A percentile compares a stretch with the other conserved stretches of the same genome.
phyloP scores from a whole-genome alignment of 2,329 filamentous ascomycete species.

The Talaromyces piceae region DNA sequence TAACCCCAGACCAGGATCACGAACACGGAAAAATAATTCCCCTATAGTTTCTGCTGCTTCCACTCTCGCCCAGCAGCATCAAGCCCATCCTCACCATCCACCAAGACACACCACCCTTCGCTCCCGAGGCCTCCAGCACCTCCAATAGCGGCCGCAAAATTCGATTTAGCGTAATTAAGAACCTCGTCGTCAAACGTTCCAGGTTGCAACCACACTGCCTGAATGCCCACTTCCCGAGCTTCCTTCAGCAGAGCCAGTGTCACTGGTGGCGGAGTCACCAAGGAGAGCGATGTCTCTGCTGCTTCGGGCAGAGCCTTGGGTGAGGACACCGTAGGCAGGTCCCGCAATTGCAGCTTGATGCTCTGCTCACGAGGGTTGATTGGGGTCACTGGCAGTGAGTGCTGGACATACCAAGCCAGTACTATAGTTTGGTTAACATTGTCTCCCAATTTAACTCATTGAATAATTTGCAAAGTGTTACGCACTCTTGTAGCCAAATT shows the following conservation, averaged over 20 bases:
- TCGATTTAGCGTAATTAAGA: conserved; percentile 57
- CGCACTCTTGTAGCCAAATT: conserved; percentile 80
- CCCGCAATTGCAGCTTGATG: conserved; percentile 54
- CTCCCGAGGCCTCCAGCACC: conserved; percentile 56
- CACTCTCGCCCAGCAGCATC: conserved; percentile 51
- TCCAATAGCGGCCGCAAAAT: conserved; percentile 64
- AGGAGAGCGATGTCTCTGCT: conserved; percentile 64
- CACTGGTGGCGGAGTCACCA: conserved; percentile 77
- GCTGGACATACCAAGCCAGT: conserved; percentile 78
- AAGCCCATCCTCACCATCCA: conserved; percentile 62
- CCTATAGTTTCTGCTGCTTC: conserved; percentile 35
- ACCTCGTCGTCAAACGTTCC: conserved; percentile 76
- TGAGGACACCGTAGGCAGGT: conserved; percentile 58
- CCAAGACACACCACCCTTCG: conserved; percentile 82
- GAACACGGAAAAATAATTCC: neutral
- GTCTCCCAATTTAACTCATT: no score
- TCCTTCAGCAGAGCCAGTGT: conserved; percentile 69
- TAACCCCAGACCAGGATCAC: no score
- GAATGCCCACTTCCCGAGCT: conserved; percentile 65
- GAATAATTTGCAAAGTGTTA: no score
- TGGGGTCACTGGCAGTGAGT: conserved; percentile 68
- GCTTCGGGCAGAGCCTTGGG: conserved; percentile 61
- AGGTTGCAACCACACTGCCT: conserved; percentile 81
- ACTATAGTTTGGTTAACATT: conserved; percentile 57
- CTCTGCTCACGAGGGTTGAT: conserved; percentile 66